Percentiles rank a stretch among this genome's conserved stretches.
These are phyloP conservation scores for Chrysanthemum makinoi DNA, from an alignment of 129 eudicot species.

Conservation along the genomic window DNA sequence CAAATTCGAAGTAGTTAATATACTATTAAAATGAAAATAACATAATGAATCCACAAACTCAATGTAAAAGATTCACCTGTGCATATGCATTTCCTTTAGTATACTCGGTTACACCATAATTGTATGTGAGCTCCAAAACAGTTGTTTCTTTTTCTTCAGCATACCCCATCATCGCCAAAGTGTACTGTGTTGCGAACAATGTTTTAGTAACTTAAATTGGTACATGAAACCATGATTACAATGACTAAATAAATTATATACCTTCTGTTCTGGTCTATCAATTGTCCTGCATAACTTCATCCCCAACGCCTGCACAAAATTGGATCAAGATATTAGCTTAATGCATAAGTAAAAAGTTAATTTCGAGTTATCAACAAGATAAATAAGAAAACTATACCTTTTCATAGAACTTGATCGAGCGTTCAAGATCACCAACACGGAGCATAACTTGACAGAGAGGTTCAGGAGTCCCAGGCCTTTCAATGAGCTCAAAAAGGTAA, in stretches of 20 bases:
- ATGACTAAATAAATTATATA: neutral
- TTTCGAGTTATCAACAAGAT: neutral
- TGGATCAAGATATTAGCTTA: slow-evolving; percentile 1
- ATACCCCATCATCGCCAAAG: slow-evolving; percentile 92
- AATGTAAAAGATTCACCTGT: slow-evolving; percentile 50
- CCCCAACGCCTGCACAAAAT: slow-evolving; percentile 71
- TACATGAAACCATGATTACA: neutral
- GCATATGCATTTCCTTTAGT: slow-evolving; percentile 97
- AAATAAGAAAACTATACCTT: slow-evolving; percentile 39
- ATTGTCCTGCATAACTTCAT: slow-evolving; percentile 61
- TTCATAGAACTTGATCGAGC: slow-evolving; percentile 85
- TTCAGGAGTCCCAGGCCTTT: slow-evolving; percentile 77
- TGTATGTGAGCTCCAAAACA: slow-evolving; percentile 89
- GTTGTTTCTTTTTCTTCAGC: slow-evolving; percentile 69
- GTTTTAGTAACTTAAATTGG: neutral
- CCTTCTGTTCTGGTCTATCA: slow-evolving; percentile 95
- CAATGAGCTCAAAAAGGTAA: slow-evolving; percentile 82
- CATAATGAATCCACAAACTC: neutral
- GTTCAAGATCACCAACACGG: slow-evolving; percentile 97
- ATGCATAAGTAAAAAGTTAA: neutral
- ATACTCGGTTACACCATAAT: slow-evolving; percentile 85
- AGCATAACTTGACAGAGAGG: slow-evolving; percentile 99
- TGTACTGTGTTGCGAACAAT: slow-evolving; percentile 50
- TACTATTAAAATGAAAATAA: neutral
- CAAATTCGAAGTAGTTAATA: neutral